Evolutionary conservation across 1,284 basidiomycete genomes (phyloP), one percentile per base, ranked within the genome.

Genomic region (Apiotrichum montevideense): DNA sequence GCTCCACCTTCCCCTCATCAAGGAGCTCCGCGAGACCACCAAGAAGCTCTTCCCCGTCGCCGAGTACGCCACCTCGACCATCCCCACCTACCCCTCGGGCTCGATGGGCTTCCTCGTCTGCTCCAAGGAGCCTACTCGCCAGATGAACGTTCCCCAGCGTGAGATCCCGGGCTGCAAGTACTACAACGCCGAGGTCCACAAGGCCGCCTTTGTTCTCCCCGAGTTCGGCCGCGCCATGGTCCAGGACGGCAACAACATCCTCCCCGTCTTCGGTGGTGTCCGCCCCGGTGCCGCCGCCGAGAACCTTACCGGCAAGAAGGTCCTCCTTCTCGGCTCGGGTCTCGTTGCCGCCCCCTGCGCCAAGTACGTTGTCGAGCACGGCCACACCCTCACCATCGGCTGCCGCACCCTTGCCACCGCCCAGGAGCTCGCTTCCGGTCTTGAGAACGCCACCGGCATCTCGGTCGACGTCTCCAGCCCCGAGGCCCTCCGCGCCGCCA

Each of bases 31-130:
- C 63, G 78, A 81, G 63, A 88, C 85, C 71, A 89, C 88, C 51
- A 81, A 83, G 64, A 80, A 81, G 57, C 80, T 98, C 63, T 99
- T 97, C 82, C 82, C 87, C 51, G 84, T 86, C 35, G 83, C 86
- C 49, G 88, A 94, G 73, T 99, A 97, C 75, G 95, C 92, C 13
- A 97, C 84, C 79, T 96, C 93, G 63, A 96, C 93, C 51, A 96
- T 98, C 70, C 96, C 96, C 2, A 97, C 95, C 15, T 95, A 98
- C 78, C 96, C 96, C 29, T 88, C 89, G 37, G 95, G 96, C 45
- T 93, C 96, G 75, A 98, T 98, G 69, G 95, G 96, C 34, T 96
- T 96, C 79, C 83, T 96, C 65, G 82, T 98, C 57, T 92, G 88
- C 77, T 87, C 90, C 55, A 92, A 91, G 78, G 87, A 86, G 50